phyloP scores from a whole-genome alignment of 495 filamentous ascomycete species.

The Penicillium crystallinum region DNA sequence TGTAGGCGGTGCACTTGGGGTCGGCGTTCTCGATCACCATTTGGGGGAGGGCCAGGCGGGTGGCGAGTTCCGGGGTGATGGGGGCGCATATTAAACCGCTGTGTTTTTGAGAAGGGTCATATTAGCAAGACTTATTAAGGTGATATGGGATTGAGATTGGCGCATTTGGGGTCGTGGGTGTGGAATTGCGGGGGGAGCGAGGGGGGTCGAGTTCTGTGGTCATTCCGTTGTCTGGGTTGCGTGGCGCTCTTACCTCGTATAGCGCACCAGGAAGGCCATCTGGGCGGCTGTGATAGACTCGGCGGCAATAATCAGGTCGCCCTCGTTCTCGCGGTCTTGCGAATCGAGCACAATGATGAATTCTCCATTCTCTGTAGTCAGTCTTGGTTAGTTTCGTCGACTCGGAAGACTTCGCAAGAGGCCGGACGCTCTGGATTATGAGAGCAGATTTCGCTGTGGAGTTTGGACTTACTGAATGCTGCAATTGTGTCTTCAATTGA shows the following conservation, averaged over 20 bases:
- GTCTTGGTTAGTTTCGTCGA: conserved; percentile 18
- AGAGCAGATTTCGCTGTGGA: background rate
- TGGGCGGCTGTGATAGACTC: conserved; percentile 78
- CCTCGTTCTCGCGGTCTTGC: conserved; percentile 90
- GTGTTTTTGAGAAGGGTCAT: too few species aligned
- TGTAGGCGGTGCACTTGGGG: conserved; percentile 88
- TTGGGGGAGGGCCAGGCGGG: conserved; percentile 69
- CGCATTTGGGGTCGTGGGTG: background rate
- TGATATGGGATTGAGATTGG: background rate
- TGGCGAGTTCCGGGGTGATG: conserved; percentile 59
- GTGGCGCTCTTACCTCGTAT: conserved; percentile 51
- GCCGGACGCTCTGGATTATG: background rate
- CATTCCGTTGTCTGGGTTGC: background rate
- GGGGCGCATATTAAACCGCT: conserved; percentile 91
- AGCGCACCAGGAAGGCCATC: conserved; percentile 91
- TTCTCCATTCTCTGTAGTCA: conserved; percentile 66
- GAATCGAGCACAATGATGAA: conserved; percentile 96
- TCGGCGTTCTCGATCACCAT: conserved; percentile 85
- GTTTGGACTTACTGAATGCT: conserved; percentile 66
- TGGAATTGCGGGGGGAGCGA: background rate
- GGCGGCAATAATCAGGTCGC: conserved; percentile 93
- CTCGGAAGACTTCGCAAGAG: background rate
- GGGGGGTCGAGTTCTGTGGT: background rate
- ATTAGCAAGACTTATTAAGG: background rate
- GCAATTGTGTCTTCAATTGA: conserved; percentile 77